phyloP scores from a whole-genome alignment of 129 eudicot species.

The Silybum marianum region DNA sequence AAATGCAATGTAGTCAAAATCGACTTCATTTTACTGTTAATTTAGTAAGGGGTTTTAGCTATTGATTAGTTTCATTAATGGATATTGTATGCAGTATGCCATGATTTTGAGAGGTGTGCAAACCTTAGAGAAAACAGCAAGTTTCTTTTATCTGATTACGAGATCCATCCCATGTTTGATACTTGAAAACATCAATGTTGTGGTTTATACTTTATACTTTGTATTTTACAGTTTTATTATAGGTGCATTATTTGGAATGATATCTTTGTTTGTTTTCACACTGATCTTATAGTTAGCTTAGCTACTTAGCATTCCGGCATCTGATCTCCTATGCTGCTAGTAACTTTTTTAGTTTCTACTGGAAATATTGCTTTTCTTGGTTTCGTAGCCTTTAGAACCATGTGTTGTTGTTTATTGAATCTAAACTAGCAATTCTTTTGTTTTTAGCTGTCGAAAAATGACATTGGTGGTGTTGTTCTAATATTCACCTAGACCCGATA shows the following conservation, averaged over 20 bases:
- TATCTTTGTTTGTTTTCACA: not conserved
- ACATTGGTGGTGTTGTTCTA: not conserved
- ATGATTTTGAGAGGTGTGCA: not conserved
- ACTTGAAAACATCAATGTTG: not conserved
- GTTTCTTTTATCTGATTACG: not conserved
- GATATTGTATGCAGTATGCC: not conserved
- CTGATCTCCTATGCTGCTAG: not conserved
- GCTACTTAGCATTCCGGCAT: not conserved
- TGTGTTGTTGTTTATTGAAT: not conserved
- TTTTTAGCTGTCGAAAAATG: not conserved
- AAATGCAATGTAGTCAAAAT: constrained; percentile 13
- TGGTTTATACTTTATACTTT: not conserved
- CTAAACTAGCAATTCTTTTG: not conserved
- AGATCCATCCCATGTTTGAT: not conserved
- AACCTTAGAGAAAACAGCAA: not conserved
- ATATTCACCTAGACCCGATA: not conserved
- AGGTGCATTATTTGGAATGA: not conserved
- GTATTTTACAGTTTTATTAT: not conserved
- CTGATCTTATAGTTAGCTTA: not conserved
- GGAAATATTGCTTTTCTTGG: not conserved
- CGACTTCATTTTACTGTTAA: constrained; percentile 16
- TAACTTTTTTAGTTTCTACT: not conserved
- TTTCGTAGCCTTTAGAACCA: not conserved
- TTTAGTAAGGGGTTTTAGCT: constrained; percentile 8
- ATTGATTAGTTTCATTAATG: not conserved